phyloP scores from a whole-genome alignment of 805 yeast genomes.

The Pichia gijzeniarum region DNA sequence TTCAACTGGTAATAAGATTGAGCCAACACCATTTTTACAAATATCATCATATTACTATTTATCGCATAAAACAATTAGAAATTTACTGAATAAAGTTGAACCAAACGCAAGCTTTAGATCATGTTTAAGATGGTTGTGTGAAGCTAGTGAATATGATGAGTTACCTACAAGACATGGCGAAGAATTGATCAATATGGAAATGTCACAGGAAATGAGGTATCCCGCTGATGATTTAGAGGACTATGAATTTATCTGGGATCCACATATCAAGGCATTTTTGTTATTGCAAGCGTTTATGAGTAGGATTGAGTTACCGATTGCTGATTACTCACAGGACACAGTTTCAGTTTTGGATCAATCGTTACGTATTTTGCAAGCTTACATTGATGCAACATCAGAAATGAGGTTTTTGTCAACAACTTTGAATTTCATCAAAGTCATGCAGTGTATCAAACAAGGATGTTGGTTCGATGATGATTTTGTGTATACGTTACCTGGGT shows the following conservation, averaged over 20 bases:
- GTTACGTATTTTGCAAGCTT: slow-evolving; percentile 88
- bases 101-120: slow-evolving; percentile 46
- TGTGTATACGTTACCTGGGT: slow-evolving; percentile 49
- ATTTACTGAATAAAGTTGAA: slow-evolving; percentile 48
- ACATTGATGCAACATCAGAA: slow-evolving; percentile 84
- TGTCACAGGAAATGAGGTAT: slow-evolving; percentile 69
- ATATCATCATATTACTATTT: slow-evolving; percentile 89
- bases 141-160: slow-evolving; percentile 74
- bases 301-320: slow-evolving; percentile 77
- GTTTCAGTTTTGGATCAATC: slow-evolving; percentile 91
- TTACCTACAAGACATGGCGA: slow-evolving; percentile 90
- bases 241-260: slow-evolving; percentile 74
- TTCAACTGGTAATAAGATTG: slow-evolving; percentile 41
- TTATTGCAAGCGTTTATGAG: slow-evolving; percentile 68
- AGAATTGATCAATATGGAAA: slow-evolving; percentile 76
- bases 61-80: slow-evolving; percentile 82
- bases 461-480: slow-evolving; percentile 81
- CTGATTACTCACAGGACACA: slow-evolving; percentile 92
- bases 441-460: slow-evolving; percentile 87
- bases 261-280: slow-evolving; percentile 72
- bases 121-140: slow-evolving; percentile 54
- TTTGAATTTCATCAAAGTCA: slow-evolving; percentile 52
- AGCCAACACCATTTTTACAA: slow-evolving; percentile 73
- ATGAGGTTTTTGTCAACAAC: slow-evolving; percentile 64
- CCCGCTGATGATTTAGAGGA: slow-evolving; percentile 49